Evolutionary conservation across 495 filamentous ascomycete species (phyloP), one percentile per base, ranked within the genome.

Genomic region (Thermothielavioides terrestris): DNA sequence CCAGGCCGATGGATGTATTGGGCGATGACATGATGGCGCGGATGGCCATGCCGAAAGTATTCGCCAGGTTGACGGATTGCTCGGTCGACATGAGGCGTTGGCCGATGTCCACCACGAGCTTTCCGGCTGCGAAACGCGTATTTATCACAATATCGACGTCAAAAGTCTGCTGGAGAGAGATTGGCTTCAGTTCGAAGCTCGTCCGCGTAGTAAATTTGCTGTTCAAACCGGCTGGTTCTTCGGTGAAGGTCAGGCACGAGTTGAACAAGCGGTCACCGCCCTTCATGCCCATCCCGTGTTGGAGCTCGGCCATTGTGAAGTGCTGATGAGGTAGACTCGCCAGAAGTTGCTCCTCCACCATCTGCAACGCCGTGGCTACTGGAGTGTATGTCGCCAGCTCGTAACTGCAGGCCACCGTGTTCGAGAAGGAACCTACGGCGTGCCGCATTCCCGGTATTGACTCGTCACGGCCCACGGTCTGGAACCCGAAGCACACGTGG

Each of bases 351-450:
- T 65, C 52, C 41, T 75, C 68, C 6, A 64, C 61, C 42, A 63
- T 54, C 12, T 65, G 49, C 3, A 73, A 53, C 4, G 62, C 56
- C 11, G 61, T 47, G 17, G 51, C 55, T 14, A 75, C 50, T 1
- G 67, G 56, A 23, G 52, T 64, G 38, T 59, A 59, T 8, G 61
- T 28, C 41, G 51, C 43, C 14, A 73, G 48, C 6, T 62, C 60
- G 30, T 65, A 60, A 44, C 48, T 63, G 40, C 66, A 72, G 6
- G 66, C 44, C 14, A 73, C 58, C 1, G 64, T 58, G 15, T 70
- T 70, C 0, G 68, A 68, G 36, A 74, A 75, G 8, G 66, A 65
- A 20, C 72, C 72, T 10, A 73, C 63, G 6, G 71, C 68, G 11
- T 64, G 51, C 22, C 55, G 49, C 31, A 75, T 54, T 7, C 63